phyloP scores from a whole-genome alignment of 306 rosid species.

The Vachellia collinsii region DNA sequence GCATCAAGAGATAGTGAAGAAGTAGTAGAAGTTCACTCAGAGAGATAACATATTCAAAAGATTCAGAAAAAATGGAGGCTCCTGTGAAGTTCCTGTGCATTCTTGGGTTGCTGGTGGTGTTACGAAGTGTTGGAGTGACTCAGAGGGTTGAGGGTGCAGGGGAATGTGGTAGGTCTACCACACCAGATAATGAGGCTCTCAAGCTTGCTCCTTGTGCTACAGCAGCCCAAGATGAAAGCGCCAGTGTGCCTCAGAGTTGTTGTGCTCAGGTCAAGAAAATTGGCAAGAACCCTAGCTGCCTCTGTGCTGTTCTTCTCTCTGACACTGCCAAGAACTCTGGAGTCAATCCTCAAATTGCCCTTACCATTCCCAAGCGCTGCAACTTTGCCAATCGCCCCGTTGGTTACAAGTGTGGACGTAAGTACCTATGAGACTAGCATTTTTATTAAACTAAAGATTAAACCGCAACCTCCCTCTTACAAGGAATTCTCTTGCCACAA shows the following conservation, averaged over 20 bases:
- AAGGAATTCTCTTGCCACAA: too few relatives aligned
- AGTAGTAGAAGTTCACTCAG: neutral
- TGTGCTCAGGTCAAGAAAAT: constrained; percentile 52
- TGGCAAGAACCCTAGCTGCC: constrained; percentile 58
- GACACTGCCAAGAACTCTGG: constrained; percentile 54
- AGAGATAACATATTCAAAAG: neutral
- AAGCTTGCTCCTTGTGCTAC: constrained; percentile 62
- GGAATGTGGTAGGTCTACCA: constrained; percentile 54
- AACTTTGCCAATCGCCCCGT: constrained; percentile 63
- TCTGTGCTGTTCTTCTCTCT: constrained; percentile 67
- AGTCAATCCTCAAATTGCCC: constrained; percentile 46
- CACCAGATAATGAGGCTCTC: constrained; percentile 61
- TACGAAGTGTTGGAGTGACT: constrained; percentile 34
- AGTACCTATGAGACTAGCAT: constrained; percentile 23
- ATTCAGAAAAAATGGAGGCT: constrained; percentile 38
- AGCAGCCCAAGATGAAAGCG: constrained; percentile 61
- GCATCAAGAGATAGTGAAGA: constrained; percentile 30
- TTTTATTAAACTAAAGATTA: too few relatives aligned
- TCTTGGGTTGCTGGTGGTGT: constrained; percentile 45
- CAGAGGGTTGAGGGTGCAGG: constrained; percentile 52
- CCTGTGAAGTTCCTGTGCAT: constrained; percentile 45
- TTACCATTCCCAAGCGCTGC: constrained; percentile 76
- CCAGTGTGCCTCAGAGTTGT: constrained; percentile 55
- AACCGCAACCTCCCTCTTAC: too few relatives aligned
- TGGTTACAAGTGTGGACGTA: constrained; percentile 75